phyloP scores from a whole-genome alignment of 2,329 filamentous ascomycete species.

The Stachybotrys echinatus region DNA sequence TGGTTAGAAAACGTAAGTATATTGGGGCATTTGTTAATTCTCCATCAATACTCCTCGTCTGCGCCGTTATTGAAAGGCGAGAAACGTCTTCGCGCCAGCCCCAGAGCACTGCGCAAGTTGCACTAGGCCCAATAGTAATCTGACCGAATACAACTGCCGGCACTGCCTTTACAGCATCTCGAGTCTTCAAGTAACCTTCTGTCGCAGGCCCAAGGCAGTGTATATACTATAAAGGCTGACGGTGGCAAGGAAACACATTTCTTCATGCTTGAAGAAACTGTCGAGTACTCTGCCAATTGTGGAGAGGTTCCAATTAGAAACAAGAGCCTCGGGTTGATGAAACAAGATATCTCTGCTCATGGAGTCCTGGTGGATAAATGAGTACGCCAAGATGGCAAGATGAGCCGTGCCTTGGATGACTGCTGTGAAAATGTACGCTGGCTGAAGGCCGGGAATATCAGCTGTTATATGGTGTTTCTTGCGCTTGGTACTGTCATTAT shows the following conservation, averaged over 20 bases:
- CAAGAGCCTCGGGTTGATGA: neutral
- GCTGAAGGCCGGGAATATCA: neutral
- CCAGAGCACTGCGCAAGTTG: constrained; percentile 16
- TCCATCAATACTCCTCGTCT: neutral
- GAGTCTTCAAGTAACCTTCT: constrained; percentile 14
- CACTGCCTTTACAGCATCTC: constrained; percentile 1
- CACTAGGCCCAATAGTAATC: constrained; percentile 12
- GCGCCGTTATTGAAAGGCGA: neutral
- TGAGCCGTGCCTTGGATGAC: neutral
- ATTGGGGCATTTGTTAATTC: neutral
- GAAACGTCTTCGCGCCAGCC: constrained; percentile 13
- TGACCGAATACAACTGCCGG: constrained; percentile 4
- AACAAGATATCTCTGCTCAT: neutral
- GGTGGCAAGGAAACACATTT: neutral
- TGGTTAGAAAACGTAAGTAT: neutral
- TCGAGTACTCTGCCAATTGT: neutral
- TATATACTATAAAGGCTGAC: constrained; percentile 7
- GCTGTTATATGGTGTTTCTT: neutral
- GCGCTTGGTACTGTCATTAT: neutral
- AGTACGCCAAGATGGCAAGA: neutral
- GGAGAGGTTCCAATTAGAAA: neutral
- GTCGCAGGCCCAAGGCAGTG: constrained; percentile 14
- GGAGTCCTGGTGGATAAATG: neutral
- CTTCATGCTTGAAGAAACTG: neutral
- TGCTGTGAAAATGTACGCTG: neutral